Conservation (phyloP, 2,329 filamentous ascomycete species). For the Cryphonectria naterciae region DNA sequence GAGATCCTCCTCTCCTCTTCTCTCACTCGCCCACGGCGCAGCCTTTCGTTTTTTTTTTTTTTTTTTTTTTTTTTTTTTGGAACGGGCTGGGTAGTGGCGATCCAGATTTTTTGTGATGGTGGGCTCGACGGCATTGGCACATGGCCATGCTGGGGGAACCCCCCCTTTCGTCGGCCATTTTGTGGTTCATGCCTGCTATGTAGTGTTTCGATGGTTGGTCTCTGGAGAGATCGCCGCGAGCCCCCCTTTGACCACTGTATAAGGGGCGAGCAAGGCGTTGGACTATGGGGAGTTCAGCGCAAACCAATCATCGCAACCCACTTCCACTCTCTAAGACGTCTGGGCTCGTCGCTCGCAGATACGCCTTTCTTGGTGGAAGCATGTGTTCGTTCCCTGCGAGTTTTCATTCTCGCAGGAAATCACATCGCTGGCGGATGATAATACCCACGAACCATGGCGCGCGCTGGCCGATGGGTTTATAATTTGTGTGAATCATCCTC, state of each 20-base stretch:
- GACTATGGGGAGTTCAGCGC: background rate
- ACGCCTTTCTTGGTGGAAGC: background rate
- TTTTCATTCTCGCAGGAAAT: background rate
- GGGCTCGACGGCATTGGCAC: slow-evolving; percentile 14
- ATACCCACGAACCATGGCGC: background rate
- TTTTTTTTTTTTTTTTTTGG: no score
- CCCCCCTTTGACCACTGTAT: background rate
- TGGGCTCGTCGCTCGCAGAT: background rate
- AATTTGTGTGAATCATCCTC: background rate
- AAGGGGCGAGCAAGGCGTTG: background rate
- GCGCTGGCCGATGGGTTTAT: background rate
- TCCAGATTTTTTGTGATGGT: slow-evolving; percentile 6
- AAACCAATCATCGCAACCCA: background rate
- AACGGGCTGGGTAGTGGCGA: slow-evolving; percentile 13
- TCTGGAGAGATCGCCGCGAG: background rate
- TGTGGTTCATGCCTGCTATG: background rate
- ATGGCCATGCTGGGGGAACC: background rate
- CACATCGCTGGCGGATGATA: background rate
- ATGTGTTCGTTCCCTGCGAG: background rate
- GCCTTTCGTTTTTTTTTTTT: slow-evolving; percentile 7
- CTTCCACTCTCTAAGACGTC: background rate
- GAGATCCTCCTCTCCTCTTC: background rate
- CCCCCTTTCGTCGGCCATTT: background rate
- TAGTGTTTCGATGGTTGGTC: background rate
- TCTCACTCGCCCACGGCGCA: slow-evolving; percentile 7